A percentile compares a stretch with the other conserved stretches of the same genome.
Evolutionary conservation across 2,329 filamentous ascomycete genomes (phyloP).

Genomic region (Amylocarpus encephaloides): DNA sequence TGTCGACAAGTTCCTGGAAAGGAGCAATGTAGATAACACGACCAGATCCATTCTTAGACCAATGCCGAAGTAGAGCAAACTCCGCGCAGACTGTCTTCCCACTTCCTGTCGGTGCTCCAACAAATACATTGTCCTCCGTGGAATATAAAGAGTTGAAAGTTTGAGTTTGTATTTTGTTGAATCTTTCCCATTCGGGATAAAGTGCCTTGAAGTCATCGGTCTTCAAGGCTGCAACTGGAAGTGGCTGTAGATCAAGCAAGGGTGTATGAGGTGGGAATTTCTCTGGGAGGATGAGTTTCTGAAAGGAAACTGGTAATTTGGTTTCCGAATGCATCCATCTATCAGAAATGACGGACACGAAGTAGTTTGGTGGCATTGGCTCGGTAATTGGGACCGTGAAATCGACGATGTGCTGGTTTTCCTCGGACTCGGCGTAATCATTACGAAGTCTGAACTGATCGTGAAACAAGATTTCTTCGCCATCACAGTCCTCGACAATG

Average conservation of each 20-base stretch:
- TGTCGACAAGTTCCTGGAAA: conserved; percentile 87
- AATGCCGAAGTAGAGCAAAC: conserved; percentile 84
- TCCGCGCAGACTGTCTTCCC: conserved; percentile 97
- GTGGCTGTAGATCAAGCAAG: conserved; percentile 81
- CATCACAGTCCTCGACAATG: conserved; percentile 92
- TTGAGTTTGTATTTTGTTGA: conserved; percentile 97
- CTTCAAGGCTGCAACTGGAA: conserved; percentile 86
- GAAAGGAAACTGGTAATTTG: conserved; percentile 85
- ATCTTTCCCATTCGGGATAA: conserved; percentile 78
- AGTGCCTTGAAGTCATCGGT: conserved; percentile 72
- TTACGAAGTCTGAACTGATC: conserved; percentile 89
- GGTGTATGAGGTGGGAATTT: conserved; percentile 94
- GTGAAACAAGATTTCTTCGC: conserved; percentile 90
- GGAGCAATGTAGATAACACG: conserved; percentile 91
- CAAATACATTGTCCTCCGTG: conserved; percentile 86
- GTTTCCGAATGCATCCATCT: conserved; percentile 99
- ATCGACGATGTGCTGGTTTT: conserved; percentile 90
- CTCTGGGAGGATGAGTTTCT: conserved; percentile 88
- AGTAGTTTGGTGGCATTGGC: conserved; percentile 98
- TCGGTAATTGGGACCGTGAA: conserved; percentile 96
- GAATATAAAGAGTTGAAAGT: conserved; percentile 91
- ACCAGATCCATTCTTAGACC: conserved; percentile 64
- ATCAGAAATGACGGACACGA: conserved; percentile 90
- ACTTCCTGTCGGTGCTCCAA: conserved; percentile 88
- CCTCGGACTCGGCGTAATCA: conserved; percentile 78